Conservation (phyloP, 352 stramenopile species). For the Peronospora farinosa region DNA sequence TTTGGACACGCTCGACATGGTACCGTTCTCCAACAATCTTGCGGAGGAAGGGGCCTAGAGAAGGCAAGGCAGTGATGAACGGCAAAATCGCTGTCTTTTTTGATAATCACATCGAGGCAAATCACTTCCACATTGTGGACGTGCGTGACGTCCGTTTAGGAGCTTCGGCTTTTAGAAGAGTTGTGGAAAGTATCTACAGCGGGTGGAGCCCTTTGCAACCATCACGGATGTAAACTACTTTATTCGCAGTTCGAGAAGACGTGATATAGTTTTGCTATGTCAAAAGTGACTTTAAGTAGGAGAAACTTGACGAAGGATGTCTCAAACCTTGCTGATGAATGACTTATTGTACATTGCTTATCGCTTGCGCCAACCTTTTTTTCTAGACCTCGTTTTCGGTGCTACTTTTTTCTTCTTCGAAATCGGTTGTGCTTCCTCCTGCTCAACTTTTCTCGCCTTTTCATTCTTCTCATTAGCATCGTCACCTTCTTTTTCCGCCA, state of each 20-base stretch:
- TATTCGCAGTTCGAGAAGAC: conserved; percentile 37
- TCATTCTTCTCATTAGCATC: no score
- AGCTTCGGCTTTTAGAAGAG: conserved; percentile 43
- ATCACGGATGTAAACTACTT: conserved; percentile 79
- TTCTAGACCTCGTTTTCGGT: conserved; percentile 39
- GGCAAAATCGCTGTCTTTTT: conserved; percentile 42
- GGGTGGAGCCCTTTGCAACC: conserved; percentile 72
- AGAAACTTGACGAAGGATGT: neutral
- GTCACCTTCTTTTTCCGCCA: no score
- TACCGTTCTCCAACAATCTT: conserved; percentile 43
- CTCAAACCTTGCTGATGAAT: neutral
- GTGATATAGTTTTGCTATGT: neutral
- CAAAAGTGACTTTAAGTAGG: neutral
- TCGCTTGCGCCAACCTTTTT: conserved; percentile 51
- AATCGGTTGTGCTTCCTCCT: conserved; percentile 12
- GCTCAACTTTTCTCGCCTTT: conserved; percentile 20
- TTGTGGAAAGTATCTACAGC: conserved; percentile 51
- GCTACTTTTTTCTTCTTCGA: conserved; percentile 24
- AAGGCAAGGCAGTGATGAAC: neutral
- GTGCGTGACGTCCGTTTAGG: conserved; percentile 54
- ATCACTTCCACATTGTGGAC: conserved; percentile 75
- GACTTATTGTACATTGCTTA: neutral
- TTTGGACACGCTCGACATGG: conserved; percentile 53
- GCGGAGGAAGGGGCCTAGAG: conserved; percentile 19
- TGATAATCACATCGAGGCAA: conserved; percentile 74